These are phyloP conservation scores for Colletotrichum acutatum DNA, from an alignment of 2,329 filamentous ascomycete species.

Conservation along the genomic window DNA sequence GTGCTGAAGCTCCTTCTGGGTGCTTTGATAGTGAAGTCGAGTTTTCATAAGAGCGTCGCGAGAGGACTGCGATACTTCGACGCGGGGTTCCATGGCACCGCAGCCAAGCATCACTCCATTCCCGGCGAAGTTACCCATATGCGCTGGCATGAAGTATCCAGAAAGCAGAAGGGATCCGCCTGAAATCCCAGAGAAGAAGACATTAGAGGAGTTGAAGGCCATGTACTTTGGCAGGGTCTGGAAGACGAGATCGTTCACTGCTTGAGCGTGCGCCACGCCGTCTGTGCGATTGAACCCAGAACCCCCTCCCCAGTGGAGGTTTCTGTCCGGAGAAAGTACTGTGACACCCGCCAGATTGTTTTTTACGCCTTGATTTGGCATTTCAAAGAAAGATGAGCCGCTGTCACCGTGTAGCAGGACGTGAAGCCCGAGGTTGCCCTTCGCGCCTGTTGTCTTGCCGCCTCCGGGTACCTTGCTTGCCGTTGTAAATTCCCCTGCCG, in stretches of 20 bases:
- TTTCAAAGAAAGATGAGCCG: conserved; percentile 67
- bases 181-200: conserved; percentile 68
- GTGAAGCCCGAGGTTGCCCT: conserved; percentile 59
- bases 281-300: conserved; percentile 62
- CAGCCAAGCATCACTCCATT: conserved; percentile 66
- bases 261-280: conserved; percentile 65
- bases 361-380: conserved; percentile 65
- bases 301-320: conserved; percentile 69
- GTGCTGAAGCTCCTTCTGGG: conserved; percentile 59
- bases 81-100: conserved; percentile 64
- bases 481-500: conserved; percentile 63
- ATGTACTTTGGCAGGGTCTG: conserved; percentile 61
- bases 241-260: conserved; percentile 64
- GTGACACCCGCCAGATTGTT: conserved; percentile 62
- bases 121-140: conserved; percentile 61
- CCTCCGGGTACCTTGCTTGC: conserved; percentile 55
- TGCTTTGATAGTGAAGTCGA: conserved; percentile 67
- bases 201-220: conserved; percentile 61
- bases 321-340: conserved; percentile 63
- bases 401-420: conserved; percentile 70
- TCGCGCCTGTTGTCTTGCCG: conserved; percentile 33
- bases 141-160: conserved; percentile 68
- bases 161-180: conserved; percentile 64
- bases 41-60: conserved; percentile 56
- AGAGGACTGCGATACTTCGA: conserved; percentile 55